Conservation (phyloP, 169 alveolate species). For the Plasmodium coatneyi region DNA sequence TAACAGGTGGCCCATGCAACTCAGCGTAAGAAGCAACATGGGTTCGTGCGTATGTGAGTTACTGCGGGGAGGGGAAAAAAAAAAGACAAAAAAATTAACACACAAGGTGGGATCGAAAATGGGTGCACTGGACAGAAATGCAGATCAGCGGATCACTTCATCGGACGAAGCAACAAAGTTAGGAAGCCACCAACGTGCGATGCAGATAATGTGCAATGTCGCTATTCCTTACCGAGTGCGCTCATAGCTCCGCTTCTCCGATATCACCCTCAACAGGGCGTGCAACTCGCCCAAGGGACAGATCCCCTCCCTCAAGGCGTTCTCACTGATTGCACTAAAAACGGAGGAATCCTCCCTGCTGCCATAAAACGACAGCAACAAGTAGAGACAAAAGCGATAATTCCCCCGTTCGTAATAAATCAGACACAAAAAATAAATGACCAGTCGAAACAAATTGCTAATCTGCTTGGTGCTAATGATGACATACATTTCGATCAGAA, state of each 20-base stretch:
- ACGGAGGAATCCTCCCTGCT: background rate
- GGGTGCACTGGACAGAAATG: background rate
- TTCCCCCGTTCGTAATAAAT: constrained; percentile 60
- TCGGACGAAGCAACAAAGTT: background rate
- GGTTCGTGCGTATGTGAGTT: constrained; percentile 16
- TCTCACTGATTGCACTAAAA: background rate
- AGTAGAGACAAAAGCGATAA: constrained; percentile 7
- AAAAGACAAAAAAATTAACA: background rate
- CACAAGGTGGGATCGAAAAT: background rate
- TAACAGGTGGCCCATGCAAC: constrained; percentile 18
- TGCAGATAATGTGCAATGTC: background rate
- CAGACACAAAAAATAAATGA: constrained; percentile 55
- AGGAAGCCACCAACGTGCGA: background rate
- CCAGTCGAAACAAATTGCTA: constrained; percentile 13
- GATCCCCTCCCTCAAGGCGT: background rate
- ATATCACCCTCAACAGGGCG: background rate
- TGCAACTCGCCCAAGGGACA: background rate
- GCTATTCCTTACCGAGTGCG: background rate
- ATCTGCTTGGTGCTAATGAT: constrained; percentile 34
- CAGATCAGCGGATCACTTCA: background rate
- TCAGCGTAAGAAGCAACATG: constrained; percentile 24
- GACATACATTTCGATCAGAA: constrained; percentile 45
- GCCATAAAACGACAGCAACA: constrained; percentile 31
- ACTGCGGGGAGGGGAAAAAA: constrained; percentile 2
- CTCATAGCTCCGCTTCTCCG: background rate